A percentile compares a stretch with the other conserved stretches of the same genome.
Evolutionary conservation across 163 green algal species (phyloP).

Genomic region (Prototheca cutis): DNA sequence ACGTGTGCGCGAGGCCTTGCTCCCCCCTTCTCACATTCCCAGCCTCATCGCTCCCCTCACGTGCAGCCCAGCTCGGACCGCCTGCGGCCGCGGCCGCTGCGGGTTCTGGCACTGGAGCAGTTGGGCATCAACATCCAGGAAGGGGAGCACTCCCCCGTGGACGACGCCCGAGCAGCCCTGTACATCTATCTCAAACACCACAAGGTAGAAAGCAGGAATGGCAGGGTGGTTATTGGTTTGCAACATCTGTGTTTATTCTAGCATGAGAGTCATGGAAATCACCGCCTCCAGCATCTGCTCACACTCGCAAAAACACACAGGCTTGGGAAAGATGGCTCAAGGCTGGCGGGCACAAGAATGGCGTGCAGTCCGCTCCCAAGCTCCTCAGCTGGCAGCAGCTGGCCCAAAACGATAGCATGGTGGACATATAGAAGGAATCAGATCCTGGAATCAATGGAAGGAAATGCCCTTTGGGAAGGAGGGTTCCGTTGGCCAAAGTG

Average conservation of each 20-base stretch:
- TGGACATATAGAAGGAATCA: background rate
- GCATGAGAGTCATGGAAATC: no score
- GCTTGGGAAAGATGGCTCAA: background rate
- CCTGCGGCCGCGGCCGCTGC: no score
- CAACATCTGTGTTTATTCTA: no score
- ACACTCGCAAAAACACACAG: background rate
- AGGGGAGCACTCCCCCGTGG: slow-evolving; percentile 76
- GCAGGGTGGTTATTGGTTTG: no score
- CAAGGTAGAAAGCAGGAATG: slow-evolving; percentile 24
- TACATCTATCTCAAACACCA: slow-evolving; percentile 82
- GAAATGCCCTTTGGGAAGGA: no score
- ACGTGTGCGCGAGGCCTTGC: no score
- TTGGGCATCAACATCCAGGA: slow-evolving; percentile 71
- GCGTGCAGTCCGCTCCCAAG: background rate
- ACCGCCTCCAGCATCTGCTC: no score
- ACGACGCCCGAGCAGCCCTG: slow-evolving; percentile 78
- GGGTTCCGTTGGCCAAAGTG: no score
- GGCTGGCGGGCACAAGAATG: background rate
- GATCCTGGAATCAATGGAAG: no score
- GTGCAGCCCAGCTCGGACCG: no score
- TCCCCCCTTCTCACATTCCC: no score
- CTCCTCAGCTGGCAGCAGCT: background rate
- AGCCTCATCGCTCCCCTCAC: no score
- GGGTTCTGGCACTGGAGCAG: slow-evolving; percentile 53
- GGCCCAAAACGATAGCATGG: background rate